Percentiles rank a stretch among this genome's conserved stretches.
These are phyloP conservation scores for Fereydounia khargensis DNA, from an alignment of 1,284 basidiomycete genomes.

Conservation along the genomic window DNA sequence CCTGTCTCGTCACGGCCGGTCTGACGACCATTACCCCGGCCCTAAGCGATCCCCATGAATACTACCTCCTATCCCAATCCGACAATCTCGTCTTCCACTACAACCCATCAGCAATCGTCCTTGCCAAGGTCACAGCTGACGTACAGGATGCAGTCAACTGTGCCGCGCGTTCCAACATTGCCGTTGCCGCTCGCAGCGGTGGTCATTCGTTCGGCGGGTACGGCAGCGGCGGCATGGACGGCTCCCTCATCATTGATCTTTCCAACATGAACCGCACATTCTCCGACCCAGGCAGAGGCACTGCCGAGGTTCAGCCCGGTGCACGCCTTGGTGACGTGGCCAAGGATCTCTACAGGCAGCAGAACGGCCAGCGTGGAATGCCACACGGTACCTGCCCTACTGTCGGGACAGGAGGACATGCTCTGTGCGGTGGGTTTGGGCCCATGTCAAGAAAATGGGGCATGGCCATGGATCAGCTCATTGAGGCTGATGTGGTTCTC, in stretches of 20 bases:
- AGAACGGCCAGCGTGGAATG: slow-evolving; percentile 38
- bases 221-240: slow-evolving; percentile 50
- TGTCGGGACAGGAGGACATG: slow-evolving; percentile 56
- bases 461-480: slow-evolving; percentile 51
- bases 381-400: slow-evolving; percentile 56
- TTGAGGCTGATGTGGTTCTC: slow-evolving; percentile 55
- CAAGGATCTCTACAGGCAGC: slow-evolving; percentile 44
- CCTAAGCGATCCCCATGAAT: background rate
- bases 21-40: background rate
- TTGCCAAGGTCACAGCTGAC: slow-evolving; percentile 26
- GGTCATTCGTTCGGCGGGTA: slow-evolving; percentile 56
- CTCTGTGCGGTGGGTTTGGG: slow-evolving; percentile 53
- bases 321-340: slow-evolving; percentile 57
- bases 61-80: slow-evolving; percentile 19
- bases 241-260: slow-evolving; percentile 47
- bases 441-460: slow-evolving; percentile 54
- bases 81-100: slow-evolving; percentile 58
- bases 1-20: background rate
- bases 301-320: slow-evolving; percentile 49
- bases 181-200: slow-evolving; percentile 54
- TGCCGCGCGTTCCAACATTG: slow-evolving; percentile 19
- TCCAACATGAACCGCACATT: slow-evolving; percentile 37
- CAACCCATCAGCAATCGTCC: slow-evolving; percentile 50
- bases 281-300: slow-evolving; percentile 19
- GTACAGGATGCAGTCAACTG: slow-evolving; percentile 49